A percentile compares a stretch with the other conserved stretches of the same genome.
Conservation (phyloP, 768 basidiomycete genomes). For the Pisolithus orientalis region DNA sequence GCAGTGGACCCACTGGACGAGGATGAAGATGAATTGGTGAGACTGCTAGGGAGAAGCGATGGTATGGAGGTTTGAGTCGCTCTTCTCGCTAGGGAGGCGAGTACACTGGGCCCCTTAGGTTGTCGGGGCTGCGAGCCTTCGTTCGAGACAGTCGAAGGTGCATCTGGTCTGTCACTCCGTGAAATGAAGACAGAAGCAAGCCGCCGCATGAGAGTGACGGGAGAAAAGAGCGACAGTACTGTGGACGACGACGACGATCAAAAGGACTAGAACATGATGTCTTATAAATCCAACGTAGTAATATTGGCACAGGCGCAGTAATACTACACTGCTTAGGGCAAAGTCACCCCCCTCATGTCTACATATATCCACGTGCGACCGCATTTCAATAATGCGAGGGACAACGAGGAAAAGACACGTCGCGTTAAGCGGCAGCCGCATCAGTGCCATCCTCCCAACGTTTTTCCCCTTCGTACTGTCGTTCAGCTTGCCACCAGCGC, state of each 20-base stretch:
- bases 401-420: no score
- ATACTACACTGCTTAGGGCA: slow-evolving; percentile 1
- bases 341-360: neutral
- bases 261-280: slow-evolving; percentile 23
- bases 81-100: slow-evolving; percentile 26
- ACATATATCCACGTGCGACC: no score
- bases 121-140: slow-evolving; percentile 10
- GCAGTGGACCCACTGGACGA: slow-evolving; percentile 47
- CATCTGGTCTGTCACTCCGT: slow-evolving; percentile 31
- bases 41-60: slow-evolving; percentile 25
- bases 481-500: slow-evolving; percentile 39
- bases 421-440: neutral
- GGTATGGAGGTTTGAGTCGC: slow-evolving; percentile 12
- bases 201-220: slow-evolving; percentile 48
- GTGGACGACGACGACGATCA: neutral
- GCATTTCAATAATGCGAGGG: no score
- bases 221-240: slow-evolving; percentile 12
- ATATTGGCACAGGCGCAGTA: neutral
- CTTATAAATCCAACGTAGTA: slow-evolving; percentile 25
- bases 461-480: slow-evolving; percentile 13
- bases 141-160: slow-evolving; percentile 7
- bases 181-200: slow-evolving; percentile 52
- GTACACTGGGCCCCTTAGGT: slow-evolving; percentile 12
- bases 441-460: slow-evolving; percentile 1
- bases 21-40: slow-evolving; percentile 53